A percentile compares a stretch with the other conserved stretches of the same genome.
phyloP scores from a whole-genome alignment of 2,329 filamentous ascomycete genomes.

The Daldinia sp. region DNA sequence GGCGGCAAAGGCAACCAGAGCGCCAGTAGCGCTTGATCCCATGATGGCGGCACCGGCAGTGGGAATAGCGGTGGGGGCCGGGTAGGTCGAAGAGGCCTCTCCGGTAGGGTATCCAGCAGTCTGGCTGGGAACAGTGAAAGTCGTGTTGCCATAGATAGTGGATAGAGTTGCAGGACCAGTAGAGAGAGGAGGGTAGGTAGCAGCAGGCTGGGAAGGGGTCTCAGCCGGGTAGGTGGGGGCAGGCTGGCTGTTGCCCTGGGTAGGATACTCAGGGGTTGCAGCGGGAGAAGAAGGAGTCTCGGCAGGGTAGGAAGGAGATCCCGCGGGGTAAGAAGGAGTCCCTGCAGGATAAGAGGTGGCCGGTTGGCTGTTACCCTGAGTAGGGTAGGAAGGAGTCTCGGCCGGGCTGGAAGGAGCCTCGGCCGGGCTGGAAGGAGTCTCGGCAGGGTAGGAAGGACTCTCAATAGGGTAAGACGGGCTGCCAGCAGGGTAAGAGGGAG shows the following conservation, averaged over 20 bases:
- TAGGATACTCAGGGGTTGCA: not conserved
- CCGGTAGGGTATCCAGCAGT: slow-evolving; percentile 22
- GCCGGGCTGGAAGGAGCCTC: slow-evolving; percentile 14
- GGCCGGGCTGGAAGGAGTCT: not conserved
- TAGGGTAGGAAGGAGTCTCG: slow-evolving; percentile 22
- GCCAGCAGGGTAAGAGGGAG: slow-evolving; percentile 9
- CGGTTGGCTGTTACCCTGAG: slow-evolving; percentile 19
- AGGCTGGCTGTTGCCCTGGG: not conserved
- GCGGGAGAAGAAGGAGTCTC: slow-evolving; percentile 13
- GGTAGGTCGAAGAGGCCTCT: slow-evolving; percentile 20
- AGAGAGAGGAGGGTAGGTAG: slow-evolving; percentile 1
- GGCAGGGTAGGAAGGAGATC: slow-evolving; percentile 19
- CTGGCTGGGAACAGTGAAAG: slow-evolving; percentile 70
- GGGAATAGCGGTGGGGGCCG: slow-evolving; percentile 33
- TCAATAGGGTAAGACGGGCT: slow-evolving; percentile 22
- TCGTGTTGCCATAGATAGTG: slow-evolving; percentile 54
- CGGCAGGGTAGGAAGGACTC: slow-evolving; percentile 1
- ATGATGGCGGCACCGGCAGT: slow-evolving; percentile 43
- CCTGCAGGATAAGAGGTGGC: slow-evolving; percentile 25
- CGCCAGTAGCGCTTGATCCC: slow-evolving; percentile 43
- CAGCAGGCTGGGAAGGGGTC: slow-evolving; percentile 21
- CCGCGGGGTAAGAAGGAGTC: slow-evolving; percentile 2
- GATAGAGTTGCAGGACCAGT: slow-evolving; percentile 28
- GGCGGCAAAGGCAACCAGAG: slow-evolving; percentile 41
- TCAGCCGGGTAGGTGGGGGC: slow-evolving; percentile 26